A percentile compares a stretch with the other conserved stretches of the same genome.
Evolutionary conservation across 2,329 filamentous ascomycete species (phyloP).

Genomic region (Paracoccidioides lutzii): DNA sequence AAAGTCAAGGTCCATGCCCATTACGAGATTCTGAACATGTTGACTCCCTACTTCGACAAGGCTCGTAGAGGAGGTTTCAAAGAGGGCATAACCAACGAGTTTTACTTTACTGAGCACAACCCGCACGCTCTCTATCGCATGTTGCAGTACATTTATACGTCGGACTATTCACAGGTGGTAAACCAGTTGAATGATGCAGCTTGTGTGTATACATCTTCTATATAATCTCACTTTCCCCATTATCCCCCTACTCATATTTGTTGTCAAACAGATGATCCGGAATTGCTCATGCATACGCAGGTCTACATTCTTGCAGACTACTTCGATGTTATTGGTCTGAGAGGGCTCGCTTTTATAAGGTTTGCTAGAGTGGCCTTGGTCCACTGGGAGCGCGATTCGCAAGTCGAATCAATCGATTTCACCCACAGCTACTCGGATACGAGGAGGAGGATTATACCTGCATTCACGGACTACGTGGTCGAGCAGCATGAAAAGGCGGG

Average conservation of each 20-base stretch:
- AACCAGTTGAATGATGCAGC: not conserved
- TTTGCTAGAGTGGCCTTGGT: not conserved
- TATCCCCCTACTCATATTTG: not conserved
- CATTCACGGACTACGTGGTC: not conserved
- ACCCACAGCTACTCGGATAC: not conserved
- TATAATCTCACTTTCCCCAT: not conserved
- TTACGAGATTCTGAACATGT: not conserved
- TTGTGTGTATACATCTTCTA: not conserved
- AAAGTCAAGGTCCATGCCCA: not conserved
- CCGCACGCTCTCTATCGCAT: not conserved
- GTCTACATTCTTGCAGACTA: not conserved
- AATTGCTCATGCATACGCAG: not conserved
- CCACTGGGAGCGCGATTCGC: not conserved
- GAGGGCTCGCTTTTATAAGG: not conserved
- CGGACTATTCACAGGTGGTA: not conserved
- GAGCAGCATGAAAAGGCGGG: not conserved
- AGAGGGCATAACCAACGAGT: not conserved
- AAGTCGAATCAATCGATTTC: not conserved
- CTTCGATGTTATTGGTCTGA: not conserved
- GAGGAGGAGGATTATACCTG: not conserved
- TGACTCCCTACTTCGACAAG: not conserved
- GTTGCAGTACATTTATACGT: not conserved
- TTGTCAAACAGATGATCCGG: not conserved
- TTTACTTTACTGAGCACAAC: not conserved
- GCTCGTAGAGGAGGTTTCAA: not conserved